phyloP scores from a whole-genome alignment of 352 stramenopile genomes.

The Globisporangium polare region DNA sequence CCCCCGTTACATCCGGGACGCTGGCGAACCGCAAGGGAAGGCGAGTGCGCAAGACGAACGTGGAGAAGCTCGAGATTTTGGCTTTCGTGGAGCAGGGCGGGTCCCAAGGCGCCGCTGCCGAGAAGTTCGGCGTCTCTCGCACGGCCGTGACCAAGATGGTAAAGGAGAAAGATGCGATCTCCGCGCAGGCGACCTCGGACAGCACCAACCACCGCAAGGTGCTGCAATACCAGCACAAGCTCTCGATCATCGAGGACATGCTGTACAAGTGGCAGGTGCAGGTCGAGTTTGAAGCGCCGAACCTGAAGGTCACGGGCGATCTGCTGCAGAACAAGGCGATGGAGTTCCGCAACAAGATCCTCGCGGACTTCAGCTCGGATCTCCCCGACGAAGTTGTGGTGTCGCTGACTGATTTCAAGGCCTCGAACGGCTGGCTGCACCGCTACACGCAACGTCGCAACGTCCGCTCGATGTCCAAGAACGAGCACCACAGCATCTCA shows the following conservation, averaged over 20 bases:
- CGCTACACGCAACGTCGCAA: conserved; percentile 74
- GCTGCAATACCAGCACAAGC: conserved; percentile 79
- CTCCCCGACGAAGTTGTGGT: conserved; percentile 69
- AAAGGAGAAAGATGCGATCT: conserved; percentile 75
- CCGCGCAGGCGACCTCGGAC: conserved; percentile 60
- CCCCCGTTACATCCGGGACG: background rate
- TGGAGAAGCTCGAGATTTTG: conserved; percentile 84
- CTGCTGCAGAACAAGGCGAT: conserved; percentile 75
- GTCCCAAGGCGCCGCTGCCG: conserved; percentile 66
- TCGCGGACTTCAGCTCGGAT: conserved; percentile 62
- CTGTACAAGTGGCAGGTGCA: conserved; percentile 85
- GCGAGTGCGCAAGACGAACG: conserved; percentile 75
- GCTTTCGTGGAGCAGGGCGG: conserved; percentile 75
- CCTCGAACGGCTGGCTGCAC: conserved; percentile 79
- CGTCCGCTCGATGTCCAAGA: conserved; percentile 55
- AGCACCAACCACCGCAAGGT: conserved; percentile 75
- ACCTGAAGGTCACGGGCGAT: conserved; percentile 70
- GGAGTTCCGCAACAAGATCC: conserved; percentile 80
- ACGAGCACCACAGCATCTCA: conserved; percentile 16
- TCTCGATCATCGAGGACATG: conserved; percentile 85
- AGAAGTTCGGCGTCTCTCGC: conserved; percentile 79
- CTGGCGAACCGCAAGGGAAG: conserved; percentile 30
- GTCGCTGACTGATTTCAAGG: conserved; percentile 83
- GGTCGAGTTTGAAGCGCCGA: conserved; percentile 60
- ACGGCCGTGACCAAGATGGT: conserved; percentile 86